phyloP scores from a whole-genome alignment of 169 alveolate genomes.

The Eimeria nieschulzi region DNA sequence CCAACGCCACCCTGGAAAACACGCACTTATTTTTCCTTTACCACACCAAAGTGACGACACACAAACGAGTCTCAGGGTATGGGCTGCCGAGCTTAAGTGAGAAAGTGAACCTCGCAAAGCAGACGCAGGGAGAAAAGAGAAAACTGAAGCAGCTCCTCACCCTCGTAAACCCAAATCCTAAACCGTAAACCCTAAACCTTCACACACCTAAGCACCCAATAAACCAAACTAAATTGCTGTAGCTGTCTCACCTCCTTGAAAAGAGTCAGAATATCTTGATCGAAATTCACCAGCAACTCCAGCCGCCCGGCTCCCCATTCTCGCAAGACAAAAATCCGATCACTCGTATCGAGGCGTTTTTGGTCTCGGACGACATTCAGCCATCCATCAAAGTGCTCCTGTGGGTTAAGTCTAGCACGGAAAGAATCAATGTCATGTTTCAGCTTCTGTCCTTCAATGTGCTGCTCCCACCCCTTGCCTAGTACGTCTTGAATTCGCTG shows the following conservation, averaged over 20 bases:
- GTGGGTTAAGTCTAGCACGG: slow-evolving; percentile 84
- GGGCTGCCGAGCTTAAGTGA: no score
- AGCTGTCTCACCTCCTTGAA: slow-evolving; percentile 77
- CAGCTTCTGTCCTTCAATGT: slow-evolving; percentile 93
- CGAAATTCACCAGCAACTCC: slow-evolving; percentile 87
- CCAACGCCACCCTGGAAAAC: no score
- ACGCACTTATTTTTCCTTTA: no score
- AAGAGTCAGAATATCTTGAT: slow-evolving; percentile 74
- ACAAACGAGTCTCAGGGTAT: no score
- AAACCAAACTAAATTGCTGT: neutral
- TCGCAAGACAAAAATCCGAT: slow-evolving; percentile 73
- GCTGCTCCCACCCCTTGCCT: slow-evolving; percentile 95
- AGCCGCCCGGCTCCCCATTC: slow-evolving; percentile 58
- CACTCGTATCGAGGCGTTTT: slow-evolving; percentile 79
- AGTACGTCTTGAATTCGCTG: slow-evolving; percentile 90
- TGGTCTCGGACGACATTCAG: slow-evolving; percentile 84
- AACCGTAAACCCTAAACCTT: no score
- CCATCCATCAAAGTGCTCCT: slow-evolving; percentile 87
- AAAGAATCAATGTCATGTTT: slow-evolving; percentile 94
- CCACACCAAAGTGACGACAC: no score
- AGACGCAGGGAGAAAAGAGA: no score
- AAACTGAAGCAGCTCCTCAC: no score
- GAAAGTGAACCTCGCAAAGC: no score
- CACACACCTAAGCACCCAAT: neutral
- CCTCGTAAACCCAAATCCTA: no score